Base-by-base conservation (phyloP, 2,329 filamentous ascomycete genomes). In the Davidsoniella australis region DNA sequence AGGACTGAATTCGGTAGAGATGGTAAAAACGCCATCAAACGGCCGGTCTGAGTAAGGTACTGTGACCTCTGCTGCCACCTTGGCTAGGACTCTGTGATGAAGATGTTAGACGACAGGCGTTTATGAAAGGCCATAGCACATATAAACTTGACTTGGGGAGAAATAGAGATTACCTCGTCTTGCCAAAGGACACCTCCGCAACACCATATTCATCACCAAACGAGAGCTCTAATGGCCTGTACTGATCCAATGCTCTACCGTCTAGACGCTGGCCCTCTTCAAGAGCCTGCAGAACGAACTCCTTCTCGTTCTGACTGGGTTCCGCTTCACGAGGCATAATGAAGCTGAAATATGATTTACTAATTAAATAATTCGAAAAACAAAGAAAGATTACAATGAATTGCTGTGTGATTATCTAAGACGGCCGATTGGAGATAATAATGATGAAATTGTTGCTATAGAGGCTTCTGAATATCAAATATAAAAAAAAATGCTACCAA, bases 11-110 rank as follows among this genome's bases (percentile, higher is more conserved):
- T 96, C 91, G 49, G 88, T 84, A 48, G 80, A 75, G 61, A 96
- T 95, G 57, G 80, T 87, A 69, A 96, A 96, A 63, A 94, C 76
- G 62, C 91, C 91, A 63, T 96, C 91, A 61, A 94, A 94, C 53
- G 88, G 89, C 55, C 89, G 82, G 66, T 96, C 89, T 48, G 82
- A 66, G 61, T 82, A 85, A 41, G 91, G 89, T 38, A 84, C 78
- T 9, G 84, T 83, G 54, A 96, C 84, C 66, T 94, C 85, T 55
- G 87, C 84, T 2, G 87, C 89, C 53, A 94, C 82, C 54, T 85
- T 84, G 50, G 82, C 86, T 53, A 93, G 69, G 52, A 95, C 76
- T 59, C 88, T 93, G 57, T 26, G 29, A 20, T n/a, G 36, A n/a
- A 10, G 18, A 12, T n/a, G 23, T 40, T 26, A 47, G 44, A 17